Conservation (phyloP, 768 basidiomycete genomes). For the Mycena amicta region DNA sequence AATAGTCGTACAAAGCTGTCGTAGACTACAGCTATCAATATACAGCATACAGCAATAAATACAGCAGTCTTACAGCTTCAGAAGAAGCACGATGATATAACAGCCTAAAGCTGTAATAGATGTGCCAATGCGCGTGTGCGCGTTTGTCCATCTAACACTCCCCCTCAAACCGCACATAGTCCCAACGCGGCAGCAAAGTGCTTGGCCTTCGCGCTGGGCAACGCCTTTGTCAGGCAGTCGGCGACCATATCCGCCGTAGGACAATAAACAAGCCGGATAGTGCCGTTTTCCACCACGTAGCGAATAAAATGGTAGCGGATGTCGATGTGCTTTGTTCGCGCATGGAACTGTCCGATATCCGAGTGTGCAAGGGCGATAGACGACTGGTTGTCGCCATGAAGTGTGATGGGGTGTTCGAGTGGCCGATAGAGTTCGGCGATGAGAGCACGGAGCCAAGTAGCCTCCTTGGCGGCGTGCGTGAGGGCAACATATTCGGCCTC, state of each 20-base stretch:
- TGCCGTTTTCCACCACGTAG: constrained; percentile 25
- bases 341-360: constrained; percentile 25
- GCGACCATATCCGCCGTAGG: constrained; percentile 31
- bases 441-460: constrained; percentile 16
- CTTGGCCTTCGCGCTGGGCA: constrained; percentile 4
- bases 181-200: not conserved
- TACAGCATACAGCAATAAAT: too few species aligned
- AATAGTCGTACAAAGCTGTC: too few species aligned
- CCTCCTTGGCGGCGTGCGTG: constrained; percentile 30
- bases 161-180: not conserved
- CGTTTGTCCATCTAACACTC: not conserved
- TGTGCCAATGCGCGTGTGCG: not conserved
- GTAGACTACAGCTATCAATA: too few species aligned
- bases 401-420: not conserved
- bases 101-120: too few species aligned
- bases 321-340: constrained; percentile 39
- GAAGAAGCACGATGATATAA: too few species aligned
- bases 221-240: constrained; percentile 34
- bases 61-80: too few species aligned
- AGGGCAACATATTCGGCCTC: constrained; percentile 39
- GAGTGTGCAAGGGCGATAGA: constrained; percentile 26
- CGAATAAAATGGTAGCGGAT: constrained; percentile 36
- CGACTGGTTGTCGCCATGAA: constrained; percentile 27
- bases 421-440: constrained; percentile 11
- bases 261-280: constrained; percentile 12